These are phyloP conservation scores for Phytophthora nicotianae DNA, from an alignment of 352 stramenopile species.

Conservation along the genomic window DNA sequence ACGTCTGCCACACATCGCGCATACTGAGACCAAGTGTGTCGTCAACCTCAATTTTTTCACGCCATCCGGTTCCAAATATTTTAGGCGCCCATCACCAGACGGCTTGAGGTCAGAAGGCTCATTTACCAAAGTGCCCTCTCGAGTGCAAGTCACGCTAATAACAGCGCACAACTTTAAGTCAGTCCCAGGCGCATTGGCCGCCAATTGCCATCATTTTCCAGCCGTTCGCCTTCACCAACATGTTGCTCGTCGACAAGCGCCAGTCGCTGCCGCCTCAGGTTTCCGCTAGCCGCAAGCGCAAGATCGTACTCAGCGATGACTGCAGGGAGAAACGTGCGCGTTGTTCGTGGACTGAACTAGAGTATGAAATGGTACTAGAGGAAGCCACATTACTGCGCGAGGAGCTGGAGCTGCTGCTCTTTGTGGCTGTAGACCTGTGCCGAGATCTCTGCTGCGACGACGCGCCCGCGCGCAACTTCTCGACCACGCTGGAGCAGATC, in stretches of 20 bases:
- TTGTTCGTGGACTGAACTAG: conserved; percentile 59
- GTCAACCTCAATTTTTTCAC: conserved; percentile 32
- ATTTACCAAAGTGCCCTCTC: conserved; percentile 34
- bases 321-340: conserved; percentile 56
- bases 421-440: conserved; percentile 63
- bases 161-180: too few relatives aligned
- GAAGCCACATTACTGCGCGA: conserved; percentile 71
- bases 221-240: conserved; percentile 27
- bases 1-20: background rate
- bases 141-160: conserved; percentile 11
- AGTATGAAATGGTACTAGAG: conserved; percentile 78
- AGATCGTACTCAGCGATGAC: conserved; percentile 46
- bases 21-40: conserved; percentile 20
- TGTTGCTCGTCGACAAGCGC: conserved; percentile 48
- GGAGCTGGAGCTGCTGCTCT: conserved; percentile 71
- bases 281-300: conserved; percentile 47
- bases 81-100: conserved; percentile 15
- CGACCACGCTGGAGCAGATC: conserved; percentile 40
- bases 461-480: conserved; percentile 37
- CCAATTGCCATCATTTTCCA: conserved; percentile 24
- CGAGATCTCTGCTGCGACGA: conserved; percentile 52
- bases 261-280: conserved; percentile 21
- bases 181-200: background rate
- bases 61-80: conserved; percentile 37
- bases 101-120: conserved; percentile 10